Conservation (phyloP, 768 basidiomycete species). For the Lactarius tabidus region DNA sequence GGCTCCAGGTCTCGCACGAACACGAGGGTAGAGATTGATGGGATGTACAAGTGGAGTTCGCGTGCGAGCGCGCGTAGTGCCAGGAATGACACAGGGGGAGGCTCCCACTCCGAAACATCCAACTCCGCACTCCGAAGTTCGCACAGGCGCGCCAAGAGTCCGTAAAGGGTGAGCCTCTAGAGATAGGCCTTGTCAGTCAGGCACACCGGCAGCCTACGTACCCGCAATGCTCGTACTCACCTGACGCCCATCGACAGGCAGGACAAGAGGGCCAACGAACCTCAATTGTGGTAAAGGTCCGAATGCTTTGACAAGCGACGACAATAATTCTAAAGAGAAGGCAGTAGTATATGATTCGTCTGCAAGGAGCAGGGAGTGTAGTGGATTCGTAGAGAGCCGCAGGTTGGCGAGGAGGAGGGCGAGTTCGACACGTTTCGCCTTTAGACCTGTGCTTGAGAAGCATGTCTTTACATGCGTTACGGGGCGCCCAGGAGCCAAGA, state of each 20-base stretch:
- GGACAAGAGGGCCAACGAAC: slow-evolving; percentile 61
- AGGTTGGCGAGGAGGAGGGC: slow-evolving; percentile 44
- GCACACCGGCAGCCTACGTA: neutral
- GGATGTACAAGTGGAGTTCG: slow-evolving; percentile 59
- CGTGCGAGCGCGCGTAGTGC: slow-evolving; percentile 56
- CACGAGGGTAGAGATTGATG: slow-evolving; percentile 47
- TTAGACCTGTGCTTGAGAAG: slow-evolving; percentile 49
- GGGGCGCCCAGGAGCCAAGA: slow-evolving; percentile 54
- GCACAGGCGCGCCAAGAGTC: slow-evolving; percentile 49
- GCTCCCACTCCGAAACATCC: slow-evolving; percentile 64
- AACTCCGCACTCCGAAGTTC: slow-evolving; percentile 54
- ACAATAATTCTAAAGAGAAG: slow-evolving; percentile 53
- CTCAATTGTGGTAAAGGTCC: slow-evolving; percentile 38
- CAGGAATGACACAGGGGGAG: slow-evolving; percentile 46
- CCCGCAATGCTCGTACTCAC: slow-evolving; percentile 33
- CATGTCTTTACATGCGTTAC: slow-evolving; percentile 64
- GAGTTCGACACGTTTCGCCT: slow-evolving; percentile 53
- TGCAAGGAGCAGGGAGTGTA: slow-evolving; percentile 57
- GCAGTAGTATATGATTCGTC: slow-evolving; percentile 54
- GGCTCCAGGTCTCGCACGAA: slow-evolving; percentile 63
- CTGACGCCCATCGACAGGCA: slow-evolving; percentile 55
- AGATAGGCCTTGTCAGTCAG: neutral
- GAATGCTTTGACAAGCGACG: slow-evolving; percentile 37
- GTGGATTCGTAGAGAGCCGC: slow-evolving; percentile 39
- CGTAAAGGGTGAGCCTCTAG: slow-evolving; percentile 61